Evolutionary conservation across 2,329 filamentous ascomycete genomes (phyloP).

Genomic region (Xylariaceae sp.): DNA sequence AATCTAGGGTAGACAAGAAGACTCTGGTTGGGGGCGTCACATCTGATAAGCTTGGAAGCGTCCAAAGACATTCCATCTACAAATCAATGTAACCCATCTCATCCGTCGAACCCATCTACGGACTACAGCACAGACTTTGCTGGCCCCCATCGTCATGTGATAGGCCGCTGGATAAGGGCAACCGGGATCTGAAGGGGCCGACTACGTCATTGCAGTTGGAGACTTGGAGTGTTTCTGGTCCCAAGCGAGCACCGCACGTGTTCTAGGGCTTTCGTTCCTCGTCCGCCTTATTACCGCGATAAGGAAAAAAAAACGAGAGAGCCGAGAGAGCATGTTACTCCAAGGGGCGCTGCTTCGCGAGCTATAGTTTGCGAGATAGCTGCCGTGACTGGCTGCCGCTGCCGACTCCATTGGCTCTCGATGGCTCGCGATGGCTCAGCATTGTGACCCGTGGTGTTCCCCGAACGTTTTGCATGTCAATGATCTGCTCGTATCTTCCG

Average conservation of each 20-base stretch:
- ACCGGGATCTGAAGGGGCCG: not conserved
- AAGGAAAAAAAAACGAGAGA: not conserved
- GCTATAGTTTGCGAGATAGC: not conserved
- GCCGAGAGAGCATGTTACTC: not conserved
- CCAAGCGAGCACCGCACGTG: slow-evolving; percentile 7
- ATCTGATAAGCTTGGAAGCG: not conserved
- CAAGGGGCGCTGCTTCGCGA: not conserved
- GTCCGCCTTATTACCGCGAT: slow-evolving; percentile 2
- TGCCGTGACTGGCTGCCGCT: not conserved
- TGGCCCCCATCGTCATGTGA: slow-evolving; percentile 6
- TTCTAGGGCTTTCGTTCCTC: not conserved
- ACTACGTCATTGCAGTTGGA: not conserved
- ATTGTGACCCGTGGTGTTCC: not conserved
- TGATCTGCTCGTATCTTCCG: not conserved
- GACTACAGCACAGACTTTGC: not conserved
- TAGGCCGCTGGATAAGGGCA: slow-evolving; percentile 1
- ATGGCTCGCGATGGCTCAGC: not conserved
- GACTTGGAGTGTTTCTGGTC: slow-evolving; percentile 1
- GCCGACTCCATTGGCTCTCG: not conserved
- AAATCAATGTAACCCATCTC: not conserved
- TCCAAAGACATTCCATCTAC: not conserved
- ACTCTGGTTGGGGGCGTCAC: not conserved
- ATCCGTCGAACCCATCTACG: too few relatives aligned
- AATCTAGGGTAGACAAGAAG: not conserved
- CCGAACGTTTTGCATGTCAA: not conserved